These are phyloP conservation scores for Lobosporangium transversale DNA, from an alignment of 192 early-diverging fungal species.

Conservation along the genomic window DNA sequence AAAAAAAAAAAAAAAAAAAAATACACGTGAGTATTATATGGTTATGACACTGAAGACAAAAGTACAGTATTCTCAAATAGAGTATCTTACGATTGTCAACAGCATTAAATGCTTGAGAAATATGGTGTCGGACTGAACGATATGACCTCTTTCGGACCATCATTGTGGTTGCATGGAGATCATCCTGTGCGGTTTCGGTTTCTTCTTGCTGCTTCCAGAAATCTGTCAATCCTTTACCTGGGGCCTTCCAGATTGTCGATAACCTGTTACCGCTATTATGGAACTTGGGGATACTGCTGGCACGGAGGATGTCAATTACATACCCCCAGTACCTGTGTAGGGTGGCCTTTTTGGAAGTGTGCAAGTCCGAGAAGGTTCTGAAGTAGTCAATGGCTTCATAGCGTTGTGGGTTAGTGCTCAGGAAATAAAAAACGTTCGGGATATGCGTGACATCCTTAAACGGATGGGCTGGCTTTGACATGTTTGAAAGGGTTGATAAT, in stretches of 20 bases:
- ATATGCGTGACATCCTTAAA: too few species aligned
- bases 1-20: slow-evolving; percentile 1
- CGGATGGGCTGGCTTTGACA: too few species aligned
- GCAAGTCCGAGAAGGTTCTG: slow-evolving; percentile 21
- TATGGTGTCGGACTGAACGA: slow-evolving; percentile 3
- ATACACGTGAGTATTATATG: background rate
- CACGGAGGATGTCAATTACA: background rate
- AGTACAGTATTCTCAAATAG: slow-evolving; percentile 2
- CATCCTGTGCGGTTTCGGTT: slow-evolving; percentile 7
- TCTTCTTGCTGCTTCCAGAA: slow-evolving; percentile 15
- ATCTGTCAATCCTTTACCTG: slow-evolving; percentile 5
- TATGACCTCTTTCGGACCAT: background rate
- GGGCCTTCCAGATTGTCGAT: slow-evolving; percentile 13
- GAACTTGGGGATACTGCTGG: background rate
- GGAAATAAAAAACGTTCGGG: slow-evolving; percentile 26
- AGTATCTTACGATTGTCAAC: slow-evolving; percentile 15
- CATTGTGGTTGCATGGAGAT: slow-evolving; percentile 4
- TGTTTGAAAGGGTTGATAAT: too few species aligned
- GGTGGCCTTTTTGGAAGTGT: slow-evolving; percentile 12
- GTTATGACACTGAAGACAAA: background rate
- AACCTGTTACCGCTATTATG: background rate
- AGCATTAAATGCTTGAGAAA: slow-evolving; percentile 18
- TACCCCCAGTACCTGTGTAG: slow-evolving; percentile 11
- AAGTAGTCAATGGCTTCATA: slow-evolving; percentile 15
- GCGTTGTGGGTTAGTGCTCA: background rate